Evolutionary conservation across 805 yeast species (phyloP), one percentile per base, ranked within the genome.

Genomic region (Ogataea ramenticola): DNA sequence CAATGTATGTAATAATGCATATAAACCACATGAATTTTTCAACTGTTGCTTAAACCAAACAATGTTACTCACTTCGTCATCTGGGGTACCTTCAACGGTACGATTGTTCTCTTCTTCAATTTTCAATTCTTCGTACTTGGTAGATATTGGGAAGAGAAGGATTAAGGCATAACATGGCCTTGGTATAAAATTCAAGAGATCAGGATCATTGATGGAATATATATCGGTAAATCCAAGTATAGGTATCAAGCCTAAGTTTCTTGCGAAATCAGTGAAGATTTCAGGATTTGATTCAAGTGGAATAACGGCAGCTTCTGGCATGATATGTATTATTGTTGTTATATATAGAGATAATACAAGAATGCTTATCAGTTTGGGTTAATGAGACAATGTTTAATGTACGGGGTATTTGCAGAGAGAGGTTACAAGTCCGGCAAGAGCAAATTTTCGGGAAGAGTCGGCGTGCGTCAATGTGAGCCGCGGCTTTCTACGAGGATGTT

Each of bases 221-320:
- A 91, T 83, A 57, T 91, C 99, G 44, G 75, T 79, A 62, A 88
- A 91, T 39, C 69, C 71, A 14, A 80, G 68, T 2, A 73, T 59
- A 1, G 78, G 74, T 0, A 79, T 59, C 5, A 90, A 67, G 0
- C 97, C 97, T 35, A 93, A 60, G 21, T 72, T 71, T 29, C 66
- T 70, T 2, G 89, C 85, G 53, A 88, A 80, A 0, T 67, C 67
- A 9, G 84, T 77, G 66, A 91, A 90, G 7, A 91, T 79, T 10
- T 74, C 82, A 0, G 99, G 99, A 54, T 89, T 87, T 8, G 95
- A 86, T 60, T 93, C 99, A 30, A 91, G 65, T 3, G 98, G 98
- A 12, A 89, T 80, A 15, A 86, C 91, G 14, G 81, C 53, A n/a
- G 44, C 75, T 71, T 36, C 39, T 4, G 14, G 80, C 43, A 38